Evolutionary conservation across 148 eudicot genomes (phyloP).

Genomic region (Rheum nobile): DNA sequence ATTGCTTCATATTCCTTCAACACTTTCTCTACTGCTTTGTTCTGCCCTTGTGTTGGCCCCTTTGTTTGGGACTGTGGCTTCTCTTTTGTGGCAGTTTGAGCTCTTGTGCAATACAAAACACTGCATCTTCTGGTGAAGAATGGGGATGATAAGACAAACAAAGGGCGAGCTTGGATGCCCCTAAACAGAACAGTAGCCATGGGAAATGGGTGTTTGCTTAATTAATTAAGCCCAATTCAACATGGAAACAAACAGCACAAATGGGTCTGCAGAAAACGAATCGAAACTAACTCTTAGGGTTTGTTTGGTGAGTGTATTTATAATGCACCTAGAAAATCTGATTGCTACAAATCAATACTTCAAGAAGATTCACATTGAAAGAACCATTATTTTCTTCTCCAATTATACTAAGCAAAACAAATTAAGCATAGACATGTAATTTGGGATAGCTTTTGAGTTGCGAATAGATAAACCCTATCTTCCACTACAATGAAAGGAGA

Average conservation of each 20-base stretch:
- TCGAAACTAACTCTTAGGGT: background rate
- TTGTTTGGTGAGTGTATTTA: background rate
- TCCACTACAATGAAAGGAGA: background rate
- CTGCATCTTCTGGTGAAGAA: constrained; percentile 32
- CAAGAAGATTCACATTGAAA: background rate
- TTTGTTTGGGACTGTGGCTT: constrained; percentile 34
- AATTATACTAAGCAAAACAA: background rate
- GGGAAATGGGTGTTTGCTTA: background rate
- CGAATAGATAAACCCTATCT: background rate
- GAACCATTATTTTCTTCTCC: background rate
- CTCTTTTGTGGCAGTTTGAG: constrained; percentile 40
- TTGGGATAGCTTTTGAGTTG: background rate
- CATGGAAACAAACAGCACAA: constrained; percentile 15
- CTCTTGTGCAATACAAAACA: constrained; percentile 32
- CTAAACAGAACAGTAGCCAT: constrained; percentile 72
- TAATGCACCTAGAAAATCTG: background rate
- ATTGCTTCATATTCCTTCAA: constrained; percentile 64
- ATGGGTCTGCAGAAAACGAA: background rate
- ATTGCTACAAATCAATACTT: background rate
- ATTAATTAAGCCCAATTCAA: constrained; percentile 16
- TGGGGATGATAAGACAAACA: constrained; percentile 40
- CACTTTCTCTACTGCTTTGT: constrained; percentile 28
- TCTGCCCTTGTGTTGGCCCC: constrained; percentile 23
- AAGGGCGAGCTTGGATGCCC: constrained; percentile 49
- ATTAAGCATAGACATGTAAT: background rate